phyloP scores from a whole-genome alignment of 2,329 filamentous ascomycete species.

The Sarocladium strictum region DNA sequence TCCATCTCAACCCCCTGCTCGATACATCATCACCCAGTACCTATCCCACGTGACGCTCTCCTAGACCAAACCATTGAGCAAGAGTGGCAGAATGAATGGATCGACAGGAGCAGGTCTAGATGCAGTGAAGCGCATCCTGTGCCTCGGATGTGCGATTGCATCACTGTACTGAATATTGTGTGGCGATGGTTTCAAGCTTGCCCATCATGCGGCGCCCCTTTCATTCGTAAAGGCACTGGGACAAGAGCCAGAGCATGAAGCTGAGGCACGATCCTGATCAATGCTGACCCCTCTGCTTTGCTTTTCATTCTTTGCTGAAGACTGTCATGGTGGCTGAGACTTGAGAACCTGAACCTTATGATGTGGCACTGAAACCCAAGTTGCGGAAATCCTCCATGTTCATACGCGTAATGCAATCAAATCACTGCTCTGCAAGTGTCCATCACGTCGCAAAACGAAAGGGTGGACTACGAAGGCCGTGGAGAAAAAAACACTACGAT shows the following conservation, averaged over 20 bases:
- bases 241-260: background rate
- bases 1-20: too few species aligned
- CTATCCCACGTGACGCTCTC: background rate
- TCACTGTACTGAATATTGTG: background rate
- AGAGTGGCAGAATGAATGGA: background rate
- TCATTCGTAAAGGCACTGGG: background rate
- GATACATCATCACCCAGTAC: too few species aligned
- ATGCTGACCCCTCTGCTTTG: background rate
- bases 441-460: too few species aligned
- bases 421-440: too few species aligned
- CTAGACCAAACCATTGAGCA: background rate
- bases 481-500: too few species aligned
- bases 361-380: too few species aligned
- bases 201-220: background rate
- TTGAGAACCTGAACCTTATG: too few species aligned
- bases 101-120: background rate
- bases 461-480: too few species aligned
- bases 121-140: background rate
- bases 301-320: background rate
- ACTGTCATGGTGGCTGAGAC: background rate
- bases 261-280: background rate
- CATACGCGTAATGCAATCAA: too few species aligned
- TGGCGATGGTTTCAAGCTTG: conserved; percentile 6
- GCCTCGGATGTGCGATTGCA: background rate
- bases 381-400: too few species aligned